Base-by-base conservation (phyloP, 225 moss, liverwort and hornwort species). In the Physcomitrium patens region DNA sequence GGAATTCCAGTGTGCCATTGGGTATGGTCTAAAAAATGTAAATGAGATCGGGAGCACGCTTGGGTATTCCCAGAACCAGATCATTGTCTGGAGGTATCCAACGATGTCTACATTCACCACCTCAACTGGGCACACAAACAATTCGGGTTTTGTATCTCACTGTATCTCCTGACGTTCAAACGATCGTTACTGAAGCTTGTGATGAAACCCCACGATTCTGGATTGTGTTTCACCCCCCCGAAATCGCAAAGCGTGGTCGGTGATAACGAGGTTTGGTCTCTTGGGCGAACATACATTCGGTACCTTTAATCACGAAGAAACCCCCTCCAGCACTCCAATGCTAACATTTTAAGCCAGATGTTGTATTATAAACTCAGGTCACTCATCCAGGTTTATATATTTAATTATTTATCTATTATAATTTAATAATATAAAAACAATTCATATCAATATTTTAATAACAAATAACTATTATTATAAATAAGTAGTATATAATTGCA, bases 41-140 rank as follows among this genome's bases (percentile, higher is more conserved):
- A 99, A 99, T 71, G 97, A 99, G 85, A 90, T 99, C 72, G 97
- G 94, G 54, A 94, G 94, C 80, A 99, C 97, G 8, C 97, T 94
- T 69, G 97, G 97, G 8, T 99, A 99, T 42, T 99, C 97, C 0
- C 97, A 99, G 79, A 99, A 99, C 76, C 97, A 99, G 85, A 99
- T 99, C 13, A 91, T 94, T 22, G 94, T 99, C 15, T 99, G 97
- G 97, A 79, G 94, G 60, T 99, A 99, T 67, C 94, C 97, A 15
- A 63, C 94, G 9, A 94, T 99, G 94, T 99, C 97, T 24, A 99
- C 94, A 93, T 93, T 99, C 8, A 90, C 97, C 20, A 99, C 97
- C 23, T 73, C 94, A 73, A 94, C 97, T 1, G 97, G 97, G 27
- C 97, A 99, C 49, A n/a, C n/a, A n/a, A n/a, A 99, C 93, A 9